Evolutionary conservation across 495 filamentous ascomycete species (phyloP).

Genomic region (Melanomma pulvis-pyrius): DNA sequence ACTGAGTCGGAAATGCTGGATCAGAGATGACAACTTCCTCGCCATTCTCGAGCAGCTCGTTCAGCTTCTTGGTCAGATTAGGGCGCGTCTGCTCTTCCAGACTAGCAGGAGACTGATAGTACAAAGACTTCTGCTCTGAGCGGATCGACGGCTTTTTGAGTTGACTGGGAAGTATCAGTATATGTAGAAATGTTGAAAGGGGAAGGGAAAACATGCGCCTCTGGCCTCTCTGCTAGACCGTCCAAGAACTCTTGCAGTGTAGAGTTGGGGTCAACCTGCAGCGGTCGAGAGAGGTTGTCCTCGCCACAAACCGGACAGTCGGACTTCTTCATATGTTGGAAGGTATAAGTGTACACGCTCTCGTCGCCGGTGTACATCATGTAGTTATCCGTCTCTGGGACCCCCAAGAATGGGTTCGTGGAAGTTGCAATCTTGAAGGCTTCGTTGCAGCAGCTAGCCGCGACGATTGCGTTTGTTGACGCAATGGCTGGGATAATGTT

Average conservation of each 20-base stretch:
- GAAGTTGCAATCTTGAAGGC: constrained; percentile 89
- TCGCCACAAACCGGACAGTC: constrained; percentile 96
- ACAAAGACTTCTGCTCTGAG: constrained; percentile 79
- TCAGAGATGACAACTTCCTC: constrained; percentile 83
- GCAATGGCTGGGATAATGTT: constrained; percentile 99
- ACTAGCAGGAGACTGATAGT: constrained; percentile 80
- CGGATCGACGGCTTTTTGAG: constrained; percentile 83
- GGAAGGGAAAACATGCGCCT: constrained; percentile 52
- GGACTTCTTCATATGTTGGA: constrained; percentile 84
- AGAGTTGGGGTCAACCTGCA: constrained; percentile 68
- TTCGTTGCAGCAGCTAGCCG: constrained; percentile 93
- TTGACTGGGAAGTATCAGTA: constrained; percentile 58
- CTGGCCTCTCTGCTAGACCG: constrained; percentile 76
- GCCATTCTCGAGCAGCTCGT: constrained; percentile 64
- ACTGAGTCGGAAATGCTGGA: constrained; percentile 64
- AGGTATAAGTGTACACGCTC: constrained; percentile 94
- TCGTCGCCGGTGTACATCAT: constrained; percentile 99
- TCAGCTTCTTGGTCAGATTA: constrained; percentile 78
- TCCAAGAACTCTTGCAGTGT: constrained; percentile 88
- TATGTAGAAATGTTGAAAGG: constrained; percentile 35
- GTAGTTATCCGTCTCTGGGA: constrained; percentile 69
- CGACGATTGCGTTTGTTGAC: constrained; percentile 95
- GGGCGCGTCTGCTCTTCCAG: constrained; percentile 78
- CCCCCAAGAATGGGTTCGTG: constrained; percentile 72
- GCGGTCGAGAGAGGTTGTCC: constrained; percentile 61